A percentile compares a stretch with the other conserved stretches of the same genome.
These are phyloP conservation scores for Nakazawaea sp. DNA, from an alignment of 805 yeast species.

Conservation along the genomic window DNA sequence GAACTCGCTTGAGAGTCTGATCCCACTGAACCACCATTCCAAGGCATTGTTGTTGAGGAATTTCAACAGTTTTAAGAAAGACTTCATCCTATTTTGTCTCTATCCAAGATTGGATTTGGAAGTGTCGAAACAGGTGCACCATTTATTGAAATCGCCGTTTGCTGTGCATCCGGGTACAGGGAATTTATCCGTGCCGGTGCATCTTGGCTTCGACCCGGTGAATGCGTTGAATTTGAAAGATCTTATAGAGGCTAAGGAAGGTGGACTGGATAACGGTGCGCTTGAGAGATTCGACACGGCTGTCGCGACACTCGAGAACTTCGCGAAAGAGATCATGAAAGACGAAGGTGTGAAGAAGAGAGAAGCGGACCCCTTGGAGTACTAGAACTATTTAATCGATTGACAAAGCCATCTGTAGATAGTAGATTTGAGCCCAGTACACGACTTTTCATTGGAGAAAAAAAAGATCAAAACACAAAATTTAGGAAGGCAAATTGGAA, in stretches of 20 bases:
- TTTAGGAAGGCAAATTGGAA: constrained; percentile 2
- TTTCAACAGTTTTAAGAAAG: constrained; percentile 63
- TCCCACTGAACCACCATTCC: constrained; percentile 37
- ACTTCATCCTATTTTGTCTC: constrained; percentile 68
- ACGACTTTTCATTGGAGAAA: too few species aligned
- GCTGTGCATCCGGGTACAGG: constrained; percentile 97
- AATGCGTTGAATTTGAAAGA: constrained; percentile 68
- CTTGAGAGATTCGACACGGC: constrained; percentile 13
- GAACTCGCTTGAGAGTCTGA: constrained; percentile 61
- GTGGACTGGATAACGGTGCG: constrained; percentile 32
- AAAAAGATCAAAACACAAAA: neutral
- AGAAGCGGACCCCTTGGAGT: constrained; percentile 21
- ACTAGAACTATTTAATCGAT: neutral
- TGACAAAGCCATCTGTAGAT: neutral
- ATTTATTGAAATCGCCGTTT: constrained; percentile 91
- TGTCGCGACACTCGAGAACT: constrained; percentile 56
- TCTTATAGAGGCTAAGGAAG: constrained; percentile 59
- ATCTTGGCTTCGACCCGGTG: constrained; percentile 66
- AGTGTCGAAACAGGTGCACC: constrained; percentile 85
- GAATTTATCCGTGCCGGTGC: constrained; percentile 87
- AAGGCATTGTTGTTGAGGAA: constrained; percentile 26
- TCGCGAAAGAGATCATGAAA: constrained; percentile 49
- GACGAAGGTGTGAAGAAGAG: constrained; percentile 42
- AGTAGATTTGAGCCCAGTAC: neutral
- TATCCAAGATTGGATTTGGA: constrained; percentile 93